Conservation (phyloP, 1,284 basidiomycete species). For the Coniophora puteana region DNA sequence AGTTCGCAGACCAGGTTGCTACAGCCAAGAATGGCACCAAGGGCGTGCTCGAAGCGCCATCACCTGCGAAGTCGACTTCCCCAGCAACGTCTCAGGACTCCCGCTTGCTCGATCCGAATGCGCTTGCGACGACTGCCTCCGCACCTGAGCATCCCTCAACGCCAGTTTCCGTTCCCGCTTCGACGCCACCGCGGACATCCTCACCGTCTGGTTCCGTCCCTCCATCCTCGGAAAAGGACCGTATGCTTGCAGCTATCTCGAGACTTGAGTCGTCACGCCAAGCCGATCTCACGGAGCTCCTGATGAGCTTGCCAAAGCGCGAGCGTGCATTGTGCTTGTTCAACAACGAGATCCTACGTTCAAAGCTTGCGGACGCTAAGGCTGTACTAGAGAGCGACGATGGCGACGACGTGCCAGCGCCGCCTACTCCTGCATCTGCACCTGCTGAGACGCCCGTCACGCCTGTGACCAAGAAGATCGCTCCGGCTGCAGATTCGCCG, state of each 20-base stretch:
- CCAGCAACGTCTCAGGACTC: slow-evolving; percentile 61
- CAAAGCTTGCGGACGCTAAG: slow-evolving; percentile 81
- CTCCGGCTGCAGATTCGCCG: slow-evolving; percentile 46
- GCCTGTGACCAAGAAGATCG: slow-evolving; percentile 57
- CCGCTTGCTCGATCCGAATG: slow-evolving; percentile 53
- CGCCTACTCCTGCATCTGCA: slow-evolving; percentile 6
- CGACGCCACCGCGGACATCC: slow-evolving; percentile 76
- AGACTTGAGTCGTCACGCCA: slow-evolving; percentile 56
- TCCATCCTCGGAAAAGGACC: slow-evolving; percentile 69
- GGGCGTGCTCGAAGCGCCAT: slow-evolving; percentile 34
- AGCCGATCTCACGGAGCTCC: slow-evolving; percentile 67
- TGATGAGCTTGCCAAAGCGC: slow-evolving; percentile 83
- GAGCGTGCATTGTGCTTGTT: slow-evolving; percentile 89
- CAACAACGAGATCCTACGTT: slow-evolving; percentile 75
- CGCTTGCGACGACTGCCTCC: slow-evolving; percentile 67
- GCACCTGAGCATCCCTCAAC: slow-evolving; percentile 82
- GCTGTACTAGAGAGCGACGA: slow-evolving; percentile 73
- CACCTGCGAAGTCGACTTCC: slow-evolving; percentile 42
- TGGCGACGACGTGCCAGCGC: slow-evolving; percentile 39
- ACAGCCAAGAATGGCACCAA: slow-evolving; percentile 38
- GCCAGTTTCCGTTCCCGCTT: slow-evolving; percentile 70
- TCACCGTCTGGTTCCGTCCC: slow-evolving; percentile 75
- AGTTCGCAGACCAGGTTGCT: slow-evolving; percentile 62
- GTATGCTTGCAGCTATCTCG: slow-evolving; percentile 64
- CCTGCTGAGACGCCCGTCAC: slow-evolving; percentile 42